These are phyloP conservation scores for Backusella morwellensis DNA, from an alignment of 192 early-diverging fungal genomes.

Conservation along the genomic window DNA sequence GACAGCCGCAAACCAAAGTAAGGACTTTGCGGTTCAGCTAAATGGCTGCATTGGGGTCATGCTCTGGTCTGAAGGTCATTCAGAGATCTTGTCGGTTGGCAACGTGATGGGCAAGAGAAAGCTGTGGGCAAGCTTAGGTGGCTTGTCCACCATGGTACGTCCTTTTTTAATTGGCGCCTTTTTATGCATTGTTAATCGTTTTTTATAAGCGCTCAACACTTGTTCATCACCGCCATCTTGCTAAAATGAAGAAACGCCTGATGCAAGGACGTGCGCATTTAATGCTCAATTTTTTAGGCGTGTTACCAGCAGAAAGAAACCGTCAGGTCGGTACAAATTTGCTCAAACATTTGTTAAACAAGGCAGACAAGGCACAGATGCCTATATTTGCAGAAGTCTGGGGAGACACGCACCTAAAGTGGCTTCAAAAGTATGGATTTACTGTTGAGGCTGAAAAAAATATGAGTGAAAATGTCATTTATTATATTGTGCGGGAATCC, in stretches of 20 bases:
- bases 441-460: neutral
- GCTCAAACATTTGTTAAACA: conserved; percentile 14
- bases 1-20: conserved; percentile 2
- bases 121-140: neutral
- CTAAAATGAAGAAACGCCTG: neutral
- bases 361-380: conserved; percentile 11
- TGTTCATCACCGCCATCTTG: conserved; percentile 1
- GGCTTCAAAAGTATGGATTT: conserved; percentile 12
- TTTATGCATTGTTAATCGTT: neutral
- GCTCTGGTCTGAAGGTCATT: conserved; percentile 22
- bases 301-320: conserved; percentile 19
- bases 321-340: conserved; percentile 12
- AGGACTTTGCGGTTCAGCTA: conserved; percentile 24
- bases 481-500: conserved; percentile 4
- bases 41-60: conserved; percentile 26
- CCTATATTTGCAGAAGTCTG: conserved; percentile 15
- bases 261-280: conserved; percentile 14
- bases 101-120: conserved; percentile 5
- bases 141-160: neutral
- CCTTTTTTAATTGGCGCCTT: neutral
- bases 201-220: neutral
- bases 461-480: neutral
- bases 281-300: conserved; percentile 20
- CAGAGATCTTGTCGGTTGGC: conserved; percentile 5
- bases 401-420: neutral